phyloP scores from a whole-genome alignment of 2,329 filamentous ascomycete genomes.

The Hymenoscyphus linearis region DNA sequence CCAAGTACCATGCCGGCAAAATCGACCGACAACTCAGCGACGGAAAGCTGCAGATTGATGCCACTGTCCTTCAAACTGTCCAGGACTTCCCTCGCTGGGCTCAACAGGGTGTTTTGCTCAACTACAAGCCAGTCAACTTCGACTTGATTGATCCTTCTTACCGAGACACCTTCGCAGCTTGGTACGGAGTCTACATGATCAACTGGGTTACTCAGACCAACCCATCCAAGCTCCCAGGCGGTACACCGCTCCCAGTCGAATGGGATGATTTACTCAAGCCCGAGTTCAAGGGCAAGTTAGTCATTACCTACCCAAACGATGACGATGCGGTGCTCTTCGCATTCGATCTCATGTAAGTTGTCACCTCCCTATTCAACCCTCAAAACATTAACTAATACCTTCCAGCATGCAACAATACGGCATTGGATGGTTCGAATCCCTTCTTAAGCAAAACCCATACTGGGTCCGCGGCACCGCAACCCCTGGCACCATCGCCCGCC shows the following conservation, averaged over 20 bases:
- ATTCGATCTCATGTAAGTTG: slow-evolving; percentile 43
- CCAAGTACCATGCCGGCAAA: slow-evolving; percentile 47
- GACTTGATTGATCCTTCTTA: slow-evolving; percentile 21
- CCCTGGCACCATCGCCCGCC: slow-evolving; percentile 34
- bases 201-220: slow-evolving; percentile 37
- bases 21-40: slow-evolving; percentile 42
- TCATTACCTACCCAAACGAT: slow-evolving; percentile 52
- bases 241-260: slow-evolving; percentile 35
- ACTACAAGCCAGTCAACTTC: slow-evolving; percentile 45
- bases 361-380: not conserved
- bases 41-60: slow-evolving; percentile 40
- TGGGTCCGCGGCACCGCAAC: slow-evolving; percentile 49
- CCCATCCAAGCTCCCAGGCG: slow-evolving; percentile 8
- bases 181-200: slow-evolving; percentile 37
- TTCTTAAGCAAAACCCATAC: slow-evolving; percentile 43
- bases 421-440: slow-evolving; percentile 40
- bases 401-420: not conserved
- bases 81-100: slow-evolving; percentile 50
- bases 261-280: slow-evolving; percentile 42
- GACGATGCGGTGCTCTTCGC: slow-evolving; percentile 50
- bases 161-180: slow-evolving; percentile 32
- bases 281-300: slow-evolving; percentile 48
- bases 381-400: not conserved
- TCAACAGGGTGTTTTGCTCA: slow-evolving; percentile 32
- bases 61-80: slow-evolving; percentile 44